These are phyloP conservation scores for Cladosporium cucumerinum DNA, from an alignment of 2,329 filamentous ascomycete genomes.

Conservation along the genomic window DNA sequence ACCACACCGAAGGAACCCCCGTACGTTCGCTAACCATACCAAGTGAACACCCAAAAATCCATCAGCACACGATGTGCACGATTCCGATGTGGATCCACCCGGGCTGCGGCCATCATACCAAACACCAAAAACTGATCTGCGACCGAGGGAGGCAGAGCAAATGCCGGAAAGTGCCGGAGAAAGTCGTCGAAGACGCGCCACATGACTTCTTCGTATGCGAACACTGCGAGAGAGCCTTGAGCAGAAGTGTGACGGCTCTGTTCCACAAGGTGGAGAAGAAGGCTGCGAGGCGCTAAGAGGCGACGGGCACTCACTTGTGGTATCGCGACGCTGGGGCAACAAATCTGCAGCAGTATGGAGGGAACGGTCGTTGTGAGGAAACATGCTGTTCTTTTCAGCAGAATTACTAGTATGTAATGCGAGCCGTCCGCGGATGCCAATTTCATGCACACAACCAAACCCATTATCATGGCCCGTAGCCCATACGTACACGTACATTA, in stretches of 20 bases:
- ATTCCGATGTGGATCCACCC: slow-evolving; percentile 2
- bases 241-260: not conserved
- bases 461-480: not conserved
- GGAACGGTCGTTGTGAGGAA: not conserved
- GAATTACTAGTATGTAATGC: not conserved
- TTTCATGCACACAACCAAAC: not conserved
- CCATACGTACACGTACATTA: not conserved
- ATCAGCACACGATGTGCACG: not conserved
- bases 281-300: not conserved
- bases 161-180: not conserved
- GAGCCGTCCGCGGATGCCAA: not conserved
- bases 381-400: slow-evolving; percentile 2
- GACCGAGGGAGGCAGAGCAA: not conserved
- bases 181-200: not conserved
- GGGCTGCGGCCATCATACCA: slow-evolving; percentile 4
- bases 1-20: not conserved
- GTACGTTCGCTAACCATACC: not conserved
- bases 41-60: not conserved
- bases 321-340: too few species aligned
- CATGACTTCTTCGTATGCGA: not conserved
- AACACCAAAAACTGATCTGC: not conserved
- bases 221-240: not conserved
- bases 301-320: not conserved
- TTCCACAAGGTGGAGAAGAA: not conserved
- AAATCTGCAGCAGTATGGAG: not conserved